A percentile compares a stretch with the other conserved stretches of the same genome.
Conservation (phyloP, 2,329 filamentous ascomycete species). For the Dactylonectria estremocensis region DNA sequence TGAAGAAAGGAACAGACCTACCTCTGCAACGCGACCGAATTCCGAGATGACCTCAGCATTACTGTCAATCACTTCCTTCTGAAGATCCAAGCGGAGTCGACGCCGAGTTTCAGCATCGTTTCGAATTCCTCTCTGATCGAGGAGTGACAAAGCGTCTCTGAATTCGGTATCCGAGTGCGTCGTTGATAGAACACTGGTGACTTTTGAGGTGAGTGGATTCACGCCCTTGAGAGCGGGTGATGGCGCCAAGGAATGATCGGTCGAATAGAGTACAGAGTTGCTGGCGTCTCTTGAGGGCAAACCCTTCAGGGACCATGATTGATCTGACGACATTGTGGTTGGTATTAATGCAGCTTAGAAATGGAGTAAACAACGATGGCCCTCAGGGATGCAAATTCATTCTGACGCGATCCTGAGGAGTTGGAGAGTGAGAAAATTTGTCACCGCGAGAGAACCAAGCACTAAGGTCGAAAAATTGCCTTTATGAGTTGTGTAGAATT, state of each 20-base stretch:
- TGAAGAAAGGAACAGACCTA: conserved; percentile 59
- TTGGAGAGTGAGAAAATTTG: not conserved
- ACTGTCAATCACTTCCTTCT: conserved; percentile 92
- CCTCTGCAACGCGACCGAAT: conserved; percentile 91
- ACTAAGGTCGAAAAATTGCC: not conserved
- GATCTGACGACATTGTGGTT: conserved; percentile 41
- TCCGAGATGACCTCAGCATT: conserved; percentile 92
- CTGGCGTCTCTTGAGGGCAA: conserved; percentile 45
- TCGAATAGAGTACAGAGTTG: conserved; percentile 74
- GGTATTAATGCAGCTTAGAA: conserved; percentile 12
- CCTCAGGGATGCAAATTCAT: conserved; percentile 25
- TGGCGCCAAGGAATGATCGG: conserved; percentile 90
- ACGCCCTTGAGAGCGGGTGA: conserved; percentile 62
- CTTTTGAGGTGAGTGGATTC: conserved; percentile 84
- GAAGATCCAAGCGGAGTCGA: conserved; percentile 84
- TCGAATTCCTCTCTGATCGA: conserved; percentile 79
- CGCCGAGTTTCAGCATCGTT: conserved; percentile 87
- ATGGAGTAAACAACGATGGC: conserved; percentile 11
- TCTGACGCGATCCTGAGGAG: conserved; percentile 7
- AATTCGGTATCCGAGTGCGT: conserved; percentile 96
- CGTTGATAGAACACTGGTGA: conserved; percentile 88
- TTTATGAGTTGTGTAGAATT: conserved; percentile 3
- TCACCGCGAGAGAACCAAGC: not conserved
- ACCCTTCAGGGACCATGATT: conserved; percentile 37
- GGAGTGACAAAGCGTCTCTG: conserved; percentile 82